Percentiles rank a stretch among this genome's conserved stretches.
These are phyloP conservation scores for Nymphaea thermarum DNA, from an alignment of 164 flowering plant species.

Conservation along the genomic window DNA sequence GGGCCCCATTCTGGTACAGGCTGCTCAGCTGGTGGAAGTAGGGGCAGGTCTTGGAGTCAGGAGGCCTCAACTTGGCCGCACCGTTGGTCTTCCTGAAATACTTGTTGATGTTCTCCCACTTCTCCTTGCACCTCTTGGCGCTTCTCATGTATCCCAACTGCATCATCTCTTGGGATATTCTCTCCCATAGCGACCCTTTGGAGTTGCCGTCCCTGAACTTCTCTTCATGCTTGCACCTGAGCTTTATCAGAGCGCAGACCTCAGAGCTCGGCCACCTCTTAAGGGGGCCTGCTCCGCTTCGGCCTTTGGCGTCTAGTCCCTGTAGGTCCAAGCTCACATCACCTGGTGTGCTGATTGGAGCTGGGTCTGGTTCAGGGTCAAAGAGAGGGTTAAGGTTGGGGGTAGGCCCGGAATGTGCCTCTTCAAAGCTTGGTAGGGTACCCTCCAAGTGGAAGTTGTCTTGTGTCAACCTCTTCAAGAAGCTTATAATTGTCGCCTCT, in stretches of 20 bases:
- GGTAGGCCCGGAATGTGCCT: too few relatives aligned
- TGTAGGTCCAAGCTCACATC: too few relatives aligned
- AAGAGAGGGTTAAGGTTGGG: too few relatives aligned
- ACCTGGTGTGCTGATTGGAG: too few relatives aligned
- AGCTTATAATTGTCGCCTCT: too few relatives aligned
- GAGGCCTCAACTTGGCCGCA: conserved; percentile 2
- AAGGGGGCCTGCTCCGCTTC: too few relatives aligned
- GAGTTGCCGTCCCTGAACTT: not conserved
- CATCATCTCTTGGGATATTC: not conserved
- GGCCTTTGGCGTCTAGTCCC: too few relatives aligned
- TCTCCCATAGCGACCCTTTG: not conserved
- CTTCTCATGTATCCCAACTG: not conserved
- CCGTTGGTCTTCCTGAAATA: conserved; percentile 1
- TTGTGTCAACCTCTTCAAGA: too few relatives aligned
- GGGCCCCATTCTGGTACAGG: conserved; percentile 1
- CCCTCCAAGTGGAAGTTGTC: too few relatives aligned
- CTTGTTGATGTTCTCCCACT: conserved; percentile 3
- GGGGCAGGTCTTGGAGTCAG: conserved; percentile 9
- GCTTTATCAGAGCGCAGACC: not conserved
- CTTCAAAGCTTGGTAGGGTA: too few relatives aligned
- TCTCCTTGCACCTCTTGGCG: not conserved
- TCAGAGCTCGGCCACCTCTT: not conserved
- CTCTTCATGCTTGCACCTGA: not conserved
- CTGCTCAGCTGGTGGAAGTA: conserved; percentile 7
- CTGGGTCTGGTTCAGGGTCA: too few relatives aligned